A percentile compares a stretch with the other conserved stretches of the same genome.
These are phyloP conservation scores for Dendrostoma leiphaemia DNA, from an alignment of 2,329 filamentous ascomycete species.

Conservation along the genomic window DNA sequence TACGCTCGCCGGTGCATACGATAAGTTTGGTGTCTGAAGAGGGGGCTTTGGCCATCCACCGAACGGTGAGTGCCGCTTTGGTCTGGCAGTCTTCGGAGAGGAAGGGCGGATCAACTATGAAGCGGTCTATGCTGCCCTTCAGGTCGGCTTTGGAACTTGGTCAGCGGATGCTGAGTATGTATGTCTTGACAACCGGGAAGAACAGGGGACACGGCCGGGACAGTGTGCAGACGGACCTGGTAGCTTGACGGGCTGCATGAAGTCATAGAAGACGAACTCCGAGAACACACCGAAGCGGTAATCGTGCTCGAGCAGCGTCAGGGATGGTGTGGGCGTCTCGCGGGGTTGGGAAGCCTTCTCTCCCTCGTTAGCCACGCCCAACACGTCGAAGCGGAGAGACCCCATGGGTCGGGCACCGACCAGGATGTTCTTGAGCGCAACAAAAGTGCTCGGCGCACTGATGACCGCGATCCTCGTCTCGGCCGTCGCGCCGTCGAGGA, in stretches of 20 bases:
- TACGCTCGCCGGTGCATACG: conserved; percentile 75
- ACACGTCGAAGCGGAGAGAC: no score
- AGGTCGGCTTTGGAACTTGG: conserved; percentile 42
- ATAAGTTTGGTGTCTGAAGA: conserved; percentile 44
- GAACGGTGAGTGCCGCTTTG: conserved; percentile 72
- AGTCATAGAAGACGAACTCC: conserved; percentile 75
- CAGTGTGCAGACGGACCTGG: conserved; percentile 40
- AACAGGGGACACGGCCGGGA: not conserved
- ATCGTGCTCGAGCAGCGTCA: conserved; percentile 73
- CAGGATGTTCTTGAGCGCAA: conserved; percentile 70
- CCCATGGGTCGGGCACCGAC: conserved; percentile 47
- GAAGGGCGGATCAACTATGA: conserved; percentile 78
- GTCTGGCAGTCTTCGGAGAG: conserved; percentile 79
- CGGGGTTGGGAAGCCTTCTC: conserved; percentile 14
- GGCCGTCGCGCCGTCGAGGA: conserved; percentile 59
- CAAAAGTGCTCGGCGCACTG: conserved; percentile 74
- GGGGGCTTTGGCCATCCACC: conserved; percentile 62
- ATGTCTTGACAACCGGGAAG: not conserved
- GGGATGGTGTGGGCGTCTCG: conserved; percentile 44
- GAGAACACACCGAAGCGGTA: conserved; percentile 70
- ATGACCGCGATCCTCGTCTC: conserved; percentile 65
- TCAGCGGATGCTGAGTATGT: not conserved
- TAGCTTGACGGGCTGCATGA: conserved; percentile 64
- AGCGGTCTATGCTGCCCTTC: conserved; percentile 63
- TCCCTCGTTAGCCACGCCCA: no score